phyloP scores from a whole-genome alignment of 2,329 filamentous ascomycete genomes.

The Aaosphaeria pasadenensis region DNA sequence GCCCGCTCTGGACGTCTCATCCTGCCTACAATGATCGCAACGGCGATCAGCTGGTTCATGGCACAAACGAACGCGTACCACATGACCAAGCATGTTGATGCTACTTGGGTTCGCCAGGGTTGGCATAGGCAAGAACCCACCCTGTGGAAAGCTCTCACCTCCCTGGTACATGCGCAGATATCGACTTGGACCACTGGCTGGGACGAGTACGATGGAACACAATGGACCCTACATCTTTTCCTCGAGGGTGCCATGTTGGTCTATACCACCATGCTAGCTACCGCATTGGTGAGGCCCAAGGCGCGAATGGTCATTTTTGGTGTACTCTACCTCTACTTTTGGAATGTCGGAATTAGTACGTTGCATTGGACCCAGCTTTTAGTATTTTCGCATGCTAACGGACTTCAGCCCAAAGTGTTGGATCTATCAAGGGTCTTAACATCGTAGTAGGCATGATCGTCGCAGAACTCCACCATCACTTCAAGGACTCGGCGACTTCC shows the following conservation, averaged over 20 bases:
- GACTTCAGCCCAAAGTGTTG: constrained; percentile 24
- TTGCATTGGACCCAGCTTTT: constrained; percentile 23
- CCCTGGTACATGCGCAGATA: constrained; percentile 27
- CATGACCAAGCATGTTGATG: constrained; percentile 55
- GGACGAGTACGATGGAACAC: constrained; percentile 42
- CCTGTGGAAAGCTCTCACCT: constrained; percentile 27
- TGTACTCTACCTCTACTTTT: constrained; percentile 40
- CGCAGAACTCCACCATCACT: constrained; percentile 56
- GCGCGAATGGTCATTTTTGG: constrained; percentile 34
- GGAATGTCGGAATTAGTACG: constrained; percentile 35
- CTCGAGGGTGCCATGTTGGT: constrained; percentile 42
- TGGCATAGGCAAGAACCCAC: constrained; percentile 35
- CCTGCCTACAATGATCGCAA: constrained; percentile 56
- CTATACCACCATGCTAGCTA: constrained; percentile 42
- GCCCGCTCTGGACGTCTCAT: constrained; percentile 58
- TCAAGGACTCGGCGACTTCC: constrained; percentile 48
- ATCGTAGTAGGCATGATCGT: constrained; percentile 63
- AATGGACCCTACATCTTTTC: constrained; percentile 44
- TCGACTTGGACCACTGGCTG: constrained; percentile 40
- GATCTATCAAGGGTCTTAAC: constrained; percentile 48
- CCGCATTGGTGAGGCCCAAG: constrained; percentile 36
- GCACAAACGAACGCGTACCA: constrained; percentile 57
- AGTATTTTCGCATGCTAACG: constrained; percentile 14
- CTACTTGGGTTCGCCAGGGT: constrained; percentile 55
- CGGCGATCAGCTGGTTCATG: constrained; percentile 54